phyloP scores from a whole-genome alignment of 495 filamentous ascomycete species.

The Ramalina peruviana region DNA sequence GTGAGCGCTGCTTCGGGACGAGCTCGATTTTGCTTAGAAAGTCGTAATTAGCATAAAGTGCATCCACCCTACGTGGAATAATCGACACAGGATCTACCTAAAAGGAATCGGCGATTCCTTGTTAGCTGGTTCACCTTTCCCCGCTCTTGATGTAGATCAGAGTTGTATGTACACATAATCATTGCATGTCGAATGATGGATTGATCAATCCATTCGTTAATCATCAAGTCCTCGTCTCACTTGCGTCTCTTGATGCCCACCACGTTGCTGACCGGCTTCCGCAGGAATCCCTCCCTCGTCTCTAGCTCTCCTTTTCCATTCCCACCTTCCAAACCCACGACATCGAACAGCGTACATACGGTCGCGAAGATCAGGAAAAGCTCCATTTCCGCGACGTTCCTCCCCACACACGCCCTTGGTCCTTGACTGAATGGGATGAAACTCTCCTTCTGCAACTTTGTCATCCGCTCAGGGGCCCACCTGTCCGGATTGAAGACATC shows the following conservation, averaged over 20 bases:
- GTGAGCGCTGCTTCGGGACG: too few species aligned
- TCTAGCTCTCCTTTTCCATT: conserved; percentile 38
- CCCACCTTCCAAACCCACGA: conserved; percentile 47
- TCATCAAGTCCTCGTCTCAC: too few species aligned
- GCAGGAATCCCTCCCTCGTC: conserved; percentile 76
- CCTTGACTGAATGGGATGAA: conserved; percentile 84
- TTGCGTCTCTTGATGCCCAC: conserved; percentile 51
- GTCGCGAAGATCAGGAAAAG: conserved; percentile 66
- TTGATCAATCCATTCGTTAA: too few species aligned
- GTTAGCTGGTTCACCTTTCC: too few species aligned
- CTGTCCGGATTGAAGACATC: conserved; percentile 73
- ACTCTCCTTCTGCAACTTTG: conserved; percentile 53
- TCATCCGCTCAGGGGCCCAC: conserved; percentile 44
- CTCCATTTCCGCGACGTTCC: conserved; percentile 91
- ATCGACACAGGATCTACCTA: too few species aligned
- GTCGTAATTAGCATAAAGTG: too few species aligned
- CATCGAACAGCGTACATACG: conserved; percentile 63
- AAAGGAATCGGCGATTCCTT: too few species aligned
- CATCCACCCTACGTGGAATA: too few species aligned
- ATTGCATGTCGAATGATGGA: too few species aligned
- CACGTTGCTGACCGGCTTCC: conserved; percentile 66
- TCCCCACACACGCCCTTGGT: conserved; percentile 66
- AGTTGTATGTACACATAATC: too few species aligned
- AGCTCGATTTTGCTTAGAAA: too few species aligned
- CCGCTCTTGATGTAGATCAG: too few species aligned